Evolutionary conservation across 2,329 filamentous ascomycete species (phyloP).

Genomic region (Geosmithia morbida): DNA sequence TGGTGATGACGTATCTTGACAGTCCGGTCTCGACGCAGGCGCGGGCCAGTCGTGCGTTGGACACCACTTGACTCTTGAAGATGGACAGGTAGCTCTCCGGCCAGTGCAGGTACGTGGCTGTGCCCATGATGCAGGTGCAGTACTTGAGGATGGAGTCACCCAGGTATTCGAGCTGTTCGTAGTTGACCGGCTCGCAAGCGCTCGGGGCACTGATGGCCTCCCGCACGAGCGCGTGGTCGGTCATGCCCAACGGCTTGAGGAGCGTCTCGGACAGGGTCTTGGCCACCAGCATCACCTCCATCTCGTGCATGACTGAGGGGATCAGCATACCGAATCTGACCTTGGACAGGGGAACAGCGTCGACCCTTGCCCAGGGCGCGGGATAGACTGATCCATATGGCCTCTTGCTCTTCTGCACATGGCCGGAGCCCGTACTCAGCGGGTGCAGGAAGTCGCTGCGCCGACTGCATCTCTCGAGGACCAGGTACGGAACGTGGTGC

Average conservation of each 20-base stretch:
- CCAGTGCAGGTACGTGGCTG: constrained; percentile 39
- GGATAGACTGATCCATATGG: constrained; percentile 30
- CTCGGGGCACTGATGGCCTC: constrained; percentile 57
- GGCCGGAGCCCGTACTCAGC: constrained; percentile 2
- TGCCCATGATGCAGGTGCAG: constrained; percentile 50
- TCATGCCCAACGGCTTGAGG: constrained; percentile 29
- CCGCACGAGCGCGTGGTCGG: constrained; percentile 38
- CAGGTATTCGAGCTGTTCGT: constrained; percentile 75
- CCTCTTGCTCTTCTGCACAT: constrained; percentile 18
- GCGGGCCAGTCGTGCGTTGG: constrained; percentile 57
- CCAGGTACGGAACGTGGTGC: constrained; percentile 31
- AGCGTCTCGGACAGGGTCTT: constrained; percentile 32
- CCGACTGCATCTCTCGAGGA: constrained; percentile 33
- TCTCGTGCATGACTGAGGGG: constrained; percentile 56
- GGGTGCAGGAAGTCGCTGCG: constrained; percentile 45
- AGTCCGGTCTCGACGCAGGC: constrained; percentile 50
- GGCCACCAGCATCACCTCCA: constrained; percentile 52
- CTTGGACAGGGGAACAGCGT: constrained; percentile 27
- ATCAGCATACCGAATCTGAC: constrained; percentile 46
- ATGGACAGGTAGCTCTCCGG: constrained; percentile 64
- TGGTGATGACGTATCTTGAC: constrained; percentile 57
- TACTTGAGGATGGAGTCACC: constrained; percentile 77
- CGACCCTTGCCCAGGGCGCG: constrained; percentile 30
- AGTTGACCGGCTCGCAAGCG: constrained; percentile 48
- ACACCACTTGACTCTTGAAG: constrained; percentile 55